A percentile compares a stretch with the other conserved stretches of the same genome.
phyloP scores from a whole-genome alignment of 2,329 filamentous ascomycete species.

The Diaporthe caulivora region DNA sequence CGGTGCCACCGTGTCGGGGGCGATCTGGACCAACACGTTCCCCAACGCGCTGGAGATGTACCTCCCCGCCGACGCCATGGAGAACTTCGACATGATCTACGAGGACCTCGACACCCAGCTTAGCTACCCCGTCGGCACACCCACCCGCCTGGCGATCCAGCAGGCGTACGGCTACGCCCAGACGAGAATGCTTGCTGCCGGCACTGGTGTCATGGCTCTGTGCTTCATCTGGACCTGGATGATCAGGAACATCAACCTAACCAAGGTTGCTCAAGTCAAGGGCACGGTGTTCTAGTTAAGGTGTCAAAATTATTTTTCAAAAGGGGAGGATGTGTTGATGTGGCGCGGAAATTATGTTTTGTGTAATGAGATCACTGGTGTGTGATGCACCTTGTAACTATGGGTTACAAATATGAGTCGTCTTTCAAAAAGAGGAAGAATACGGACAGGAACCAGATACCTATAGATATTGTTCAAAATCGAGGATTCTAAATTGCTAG shows the following conservation, averaged over 20 bases:
- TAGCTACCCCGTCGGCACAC: constrained; percentile 58
- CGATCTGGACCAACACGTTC: constrained; percentile 59
- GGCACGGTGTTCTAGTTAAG: constrained; percentile 60
- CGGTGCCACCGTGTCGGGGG: constrained; percentile 57
- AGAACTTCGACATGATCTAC: constrained; percentile 63
- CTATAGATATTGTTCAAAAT: background rate
- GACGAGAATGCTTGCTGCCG: constrained; percentile 59
- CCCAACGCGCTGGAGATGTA: constrained; percentile 59
- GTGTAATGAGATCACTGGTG: constrained; percentile 7
- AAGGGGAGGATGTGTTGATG: background rate
- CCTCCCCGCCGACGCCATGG: constrained; percentile 57
- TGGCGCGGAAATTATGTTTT: constrained; percentile 2
- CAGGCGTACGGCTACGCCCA: constrained; percentile 67
- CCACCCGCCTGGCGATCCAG: constrained; percentile 66
- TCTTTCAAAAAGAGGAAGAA: background rate
- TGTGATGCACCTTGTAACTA: background rate
- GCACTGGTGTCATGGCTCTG: constrained; percentile 49
- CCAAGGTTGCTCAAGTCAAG: constrained; percentile 62
- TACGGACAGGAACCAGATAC: background rate
- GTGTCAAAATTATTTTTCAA: background rate
- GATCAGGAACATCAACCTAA: constrained; percentile 64
- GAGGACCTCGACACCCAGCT: constrained; percentile 65
- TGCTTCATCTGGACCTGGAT: constrained; percentile 55
- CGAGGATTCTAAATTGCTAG: background rate
- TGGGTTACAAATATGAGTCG: background rate